Evolutionary conservation across 2,329 filamentous ascomycete genomes (phyloP), one percentile per base, ranked within the genome.

Genomic region (Botrytis squamosa): DNA sequence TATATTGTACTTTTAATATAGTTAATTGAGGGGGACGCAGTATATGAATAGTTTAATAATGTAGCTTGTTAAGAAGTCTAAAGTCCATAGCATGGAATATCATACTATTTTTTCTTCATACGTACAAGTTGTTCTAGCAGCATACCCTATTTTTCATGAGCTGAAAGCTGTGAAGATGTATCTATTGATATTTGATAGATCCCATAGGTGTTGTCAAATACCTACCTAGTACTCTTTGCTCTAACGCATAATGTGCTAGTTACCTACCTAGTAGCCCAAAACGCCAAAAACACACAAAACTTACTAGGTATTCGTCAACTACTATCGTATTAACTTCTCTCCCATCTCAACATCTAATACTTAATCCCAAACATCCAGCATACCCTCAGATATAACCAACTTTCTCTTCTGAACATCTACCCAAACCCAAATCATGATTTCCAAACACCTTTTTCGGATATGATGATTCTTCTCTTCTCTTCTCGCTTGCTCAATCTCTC

Each of bases 1-100:
- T 57, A 57, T 42, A 57, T 57, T 68, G 66, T 68, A 68, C n/a
- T 68, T 68, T 25, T 57, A 68, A 68, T 25, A 68, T 57, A 42
- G 7, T 29, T 68, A 57, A 57, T 68, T 33, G 5, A n/a, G 49
- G 49, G 12, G n/a, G n/a, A n/a, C 9, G n/a, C 18, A 40, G 46
- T 38, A 42, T 42, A 42, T 42, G 9, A 9, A 57, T 57, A 25
- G 36, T 33, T 42, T 44, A 12, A 68, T 42, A 42, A 68, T 42
- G 20, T 57, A 33, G n/a, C 9, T 33, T 29, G 12, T 25, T 49
- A 6, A 18, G 38, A 25, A n/a, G 5, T 20, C 10, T 10, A 20
- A 12, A 4, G 16, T 40, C 16, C 36, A 29, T 55, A 67, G 36
- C 25, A 40, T 29, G 16, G 16, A 22, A 55, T 55, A 55, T 40